phyloP scores from a whole-genome alignment of 768 basidiomycete genomes.

The Daedaleopsis nitida region DNA sequence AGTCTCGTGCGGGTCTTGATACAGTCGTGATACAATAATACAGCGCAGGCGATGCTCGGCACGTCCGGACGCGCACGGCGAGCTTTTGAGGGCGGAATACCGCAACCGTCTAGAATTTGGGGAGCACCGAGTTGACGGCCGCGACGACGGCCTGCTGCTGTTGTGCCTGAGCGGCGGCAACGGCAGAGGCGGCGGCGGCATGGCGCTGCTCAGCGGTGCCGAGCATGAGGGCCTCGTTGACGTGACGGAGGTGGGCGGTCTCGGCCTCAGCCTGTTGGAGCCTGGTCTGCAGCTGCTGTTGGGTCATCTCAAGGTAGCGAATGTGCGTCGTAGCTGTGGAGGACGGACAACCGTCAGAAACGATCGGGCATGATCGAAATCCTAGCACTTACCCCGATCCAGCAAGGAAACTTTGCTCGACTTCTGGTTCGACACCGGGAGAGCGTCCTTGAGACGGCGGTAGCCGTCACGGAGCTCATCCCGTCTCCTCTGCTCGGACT shows the following conservation, averaged over 20 bases:
- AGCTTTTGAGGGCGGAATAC: conserved; percentile 28
- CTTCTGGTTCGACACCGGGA: conserved; percentile 90
- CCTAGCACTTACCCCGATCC: conserved; percentile 64
- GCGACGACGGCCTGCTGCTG: conserved; percentile 44
- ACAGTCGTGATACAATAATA: conserved; percentile 34
- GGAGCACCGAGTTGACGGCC: conserved; percentile 25
- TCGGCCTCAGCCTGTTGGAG: conserved; percentile 80
- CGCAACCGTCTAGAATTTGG: conserved; percentile 27
- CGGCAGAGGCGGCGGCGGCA: conserved; percentile 57
- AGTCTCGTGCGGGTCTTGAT: conserved; percentile 29
- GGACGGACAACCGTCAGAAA: conserved; percentile 16
- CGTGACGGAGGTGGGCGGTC: conserved; percentile 75
- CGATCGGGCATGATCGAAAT: conserved; percentile 3
- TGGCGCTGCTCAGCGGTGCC: conserved; percentile 76
- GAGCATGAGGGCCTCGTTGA: conserved; percentile 90
- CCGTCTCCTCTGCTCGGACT: conserved; percentile 89
- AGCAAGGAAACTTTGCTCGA: conserved; percentile 89
- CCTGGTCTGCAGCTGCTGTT: conserved; percentile 71
- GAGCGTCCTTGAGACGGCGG: conserved; percentile 84
- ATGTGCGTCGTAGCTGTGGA: conserved; percentile 77
- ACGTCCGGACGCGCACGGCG: conserved; percentile 27
- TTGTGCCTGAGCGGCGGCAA: conserved; percentile 44
- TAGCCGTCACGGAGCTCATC: conserved; percentile 95
- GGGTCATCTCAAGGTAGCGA: conserved; percentile 82
- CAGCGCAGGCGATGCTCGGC: conserved; percentile 36